Evolutionary conservation across 768 basidiomycete genomes (phyloP).

Genomic region (Sarcodon sp.): DNA sequence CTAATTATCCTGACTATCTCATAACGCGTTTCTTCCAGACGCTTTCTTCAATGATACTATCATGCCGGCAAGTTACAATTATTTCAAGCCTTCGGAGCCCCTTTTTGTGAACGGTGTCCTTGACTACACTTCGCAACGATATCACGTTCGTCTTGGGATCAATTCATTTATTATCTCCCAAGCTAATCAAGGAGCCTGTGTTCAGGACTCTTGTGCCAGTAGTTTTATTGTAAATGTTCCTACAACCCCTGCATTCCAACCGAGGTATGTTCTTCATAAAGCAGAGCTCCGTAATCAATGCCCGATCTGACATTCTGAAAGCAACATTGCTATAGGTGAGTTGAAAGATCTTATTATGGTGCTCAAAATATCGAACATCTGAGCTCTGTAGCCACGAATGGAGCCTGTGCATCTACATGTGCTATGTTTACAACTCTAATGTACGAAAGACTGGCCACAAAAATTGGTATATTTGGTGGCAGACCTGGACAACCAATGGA

Average conservation of each 20-base stretch:
- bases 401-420: slow-evolving; percentile 44
- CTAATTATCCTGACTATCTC: not conserved
- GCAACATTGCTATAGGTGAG: slow-evolving; percentile 14
- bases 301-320: not conserved
- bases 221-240: slow-evolving; percentile 23
- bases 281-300: not conserved
- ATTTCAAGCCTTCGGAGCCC: slow-evolving; percentile 16
- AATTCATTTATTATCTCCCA: not conserved
- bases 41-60: slow-evolving; percentile 18
- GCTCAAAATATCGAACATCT: too few relatives aligned
- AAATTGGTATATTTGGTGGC: slow-evolving; percentile 43
- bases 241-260: slow-evolving; percentile 30
- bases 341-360: not conserved
- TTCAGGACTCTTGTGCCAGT: slow-evolving; percentile 20
- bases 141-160: slow-evolving; percentile 11
- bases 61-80: slow-evolving; percentile 14
- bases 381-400: slow-evolving; percentile 11
- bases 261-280: slow-evolving; percentile 16
- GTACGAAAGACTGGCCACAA: slow-evolving; percentile 40
- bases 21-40: slow-evolving; percentile 6
- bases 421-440: slow-evolving; percentile 52
- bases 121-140: slow-evolving; percentile 19
- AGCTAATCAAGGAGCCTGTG: not conserved
- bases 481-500: slow-evolving; percentile 36
- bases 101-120: slow-evolving; percentile 15